Base-by-base conservation (phyloP, 164 flowering plant species). In the Vitis rupestris region DNA sequence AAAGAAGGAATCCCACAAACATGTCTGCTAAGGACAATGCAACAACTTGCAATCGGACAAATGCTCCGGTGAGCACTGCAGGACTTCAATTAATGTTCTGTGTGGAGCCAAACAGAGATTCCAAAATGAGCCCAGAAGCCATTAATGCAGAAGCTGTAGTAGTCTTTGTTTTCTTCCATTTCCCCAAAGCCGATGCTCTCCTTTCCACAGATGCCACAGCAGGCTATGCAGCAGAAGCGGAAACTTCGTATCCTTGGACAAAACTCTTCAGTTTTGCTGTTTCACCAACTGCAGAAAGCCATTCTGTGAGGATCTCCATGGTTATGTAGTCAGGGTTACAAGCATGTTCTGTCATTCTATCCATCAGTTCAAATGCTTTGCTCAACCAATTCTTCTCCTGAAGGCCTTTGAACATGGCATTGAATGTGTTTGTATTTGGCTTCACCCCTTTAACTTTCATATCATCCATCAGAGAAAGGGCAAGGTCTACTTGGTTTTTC, bases 321-420 rank as follows among this genome's bases (percentile, higher is more conserved):
- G 97, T 90, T 58, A 85, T 67, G 72, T 84, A 85, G 75, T 95
- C 90, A 53, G 99, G 98, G 53, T 77, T 69, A 72, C 97, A 91
- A 31, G 84, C 88, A 47, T 82, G 74, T 71, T 82, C 76, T 9
- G 61, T 78, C 99, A 95, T 95, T 70, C 72, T 73, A 73, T 90
- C 92, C 98, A 95, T 93, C 69, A 88, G 68, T 44, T 79, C 70
- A 56, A 79, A 81, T 59, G 93, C 98, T 68, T 82, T 79, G 4
- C 81, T 84, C 75, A 87, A 70, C 83, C 29, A 59, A 66, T 89
- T 84, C 69, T 69, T 81, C 63, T 81, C 85, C 50, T 47, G 55
- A 50, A 92, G 89, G 50, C 90, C 90, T 79, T 74, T 95, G 70
- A 95, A 82, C 65, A 91, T 55, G 50, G 97, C 82, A 83, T 91